Evolutionary conservation across 192 early-diverging fungal genomes (phyloP), one percentile per base, ranked within the genome.

Genomic region (Rhizophagus clarus): DNA sequence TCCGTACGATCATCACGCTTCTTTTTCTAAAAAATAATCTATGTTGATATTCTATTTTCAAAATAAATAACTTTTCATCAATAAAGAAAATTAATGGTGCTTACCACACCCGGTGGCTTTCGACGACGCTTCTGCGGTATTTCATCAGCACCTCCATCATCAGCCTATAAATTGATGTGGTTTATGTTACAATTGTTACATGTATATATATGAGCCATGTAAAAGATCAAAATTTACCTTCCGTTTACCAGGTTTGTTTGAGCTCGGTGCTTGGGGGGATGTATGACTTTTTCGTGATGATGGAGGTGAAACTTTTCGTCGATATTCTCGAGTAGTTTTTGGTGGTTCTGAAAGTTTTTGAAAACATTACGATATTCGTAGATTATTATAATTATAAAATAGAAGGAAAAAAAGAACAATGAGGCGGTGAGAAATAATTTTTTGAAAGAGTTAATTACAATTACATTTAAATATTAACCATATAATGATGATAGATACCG

Each of bases 1-100:
- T 79, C 77, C 3, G 77, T 79, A 34, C 77, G 77, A 79, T 79
- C 77, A 51, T 79, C 77, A 6, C 77, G 63, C 29, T 79, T 79
- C 66, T 79, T 79, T 69, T 79, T 79, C 74, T 76, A 63, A 40
- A 64, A 5, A 26, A 6, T 64, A 29, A 28, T 64, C 28, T 45
- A 20, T 24, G 24, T n/a, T 61, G 24, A 61, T 17, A 61, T n/a
- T 61, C 0, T 61, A 61, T 24, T n/a, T 20, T 61, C 4, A 61
- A 28, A 64, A 26, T 64, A 28, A 71, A 32, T 32, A 42, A 0
- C 2, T 45, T 45, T 45, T 45, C 2, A 45, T 45, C 42, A 12
- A 45, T 11, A 4, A 45, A 45, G 11, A 45, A 37, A 45, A 45
- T 11, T 11, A 45, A n/a, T 32, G 31, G 24, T 32, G 42, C n/a